Conservation (phyloP, 2,329 filamentous ascomycete genomes). For the Ciborinia camelliae region DNA sequence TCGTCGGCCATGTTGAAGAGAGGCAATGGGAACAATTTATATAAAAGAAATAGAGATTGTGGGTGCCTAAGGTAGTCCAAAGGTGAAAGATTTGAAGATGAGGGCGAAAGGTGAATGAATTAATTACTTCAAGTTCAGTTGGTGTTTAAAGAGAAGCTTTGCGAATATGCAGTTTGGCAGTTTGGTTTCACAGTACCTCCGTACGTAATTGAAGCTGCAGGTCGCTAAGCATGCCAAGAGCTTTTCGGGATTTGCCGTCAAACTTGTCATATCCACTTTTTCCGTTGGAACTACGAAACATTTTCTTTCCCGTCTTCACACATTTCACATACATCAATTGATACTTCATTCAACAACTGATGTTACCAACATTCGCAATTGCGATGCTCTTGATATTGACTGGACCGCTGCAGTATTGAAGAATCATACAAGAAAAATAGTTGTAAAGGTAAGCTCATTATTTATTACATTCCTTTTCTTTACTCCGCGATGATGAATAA, state of each 20-base stretch:
- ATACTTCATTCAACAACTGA: no score
- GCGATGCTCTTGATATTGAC: neutral
- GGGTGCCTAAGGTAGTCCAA: neutral
- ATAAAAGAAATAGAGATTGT: neutral
- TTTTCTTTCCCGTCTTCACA: neutral
- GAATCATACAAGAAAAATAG: neutral
- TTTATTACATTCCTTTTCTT: neutral
- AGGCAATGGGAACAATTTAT: neutral
- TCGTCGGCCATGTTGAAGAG: slow-evolving; percentile 44
- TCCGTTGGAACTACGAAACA: neutral
- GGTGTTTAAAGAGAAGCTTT: neutral
- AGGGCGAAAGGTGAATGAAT: neutral
- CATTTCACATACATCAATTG: neutral
- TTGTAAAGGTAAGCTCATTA: slow-evolving; percentile 1
- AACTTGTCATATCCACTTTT: neutral
- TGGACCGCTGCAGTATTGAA: neutral
- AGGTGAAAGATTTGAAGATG: neutral
- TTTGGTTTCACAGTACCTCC: no score
- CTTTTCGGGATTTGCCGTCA: slow-evolving; percentile 2
- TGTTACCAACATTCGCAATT: no score
- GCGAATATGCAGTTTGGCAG: slow-evolving; percentile 1
- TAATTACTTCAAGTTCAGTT: slow-evolving; percentile 1
- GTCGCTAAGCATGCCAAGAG: neutral
- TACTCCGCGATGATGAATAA: slow-evolving; percentile 30
- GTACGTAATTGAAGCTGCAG: neutral